Percentiles rank a stretch among this genome's conserved stretches.
phyloP scores from a whole-genome alignment of 2,329 filamentous ascomycete genomes.

The Curvularia hawaiiensis region DNA sequence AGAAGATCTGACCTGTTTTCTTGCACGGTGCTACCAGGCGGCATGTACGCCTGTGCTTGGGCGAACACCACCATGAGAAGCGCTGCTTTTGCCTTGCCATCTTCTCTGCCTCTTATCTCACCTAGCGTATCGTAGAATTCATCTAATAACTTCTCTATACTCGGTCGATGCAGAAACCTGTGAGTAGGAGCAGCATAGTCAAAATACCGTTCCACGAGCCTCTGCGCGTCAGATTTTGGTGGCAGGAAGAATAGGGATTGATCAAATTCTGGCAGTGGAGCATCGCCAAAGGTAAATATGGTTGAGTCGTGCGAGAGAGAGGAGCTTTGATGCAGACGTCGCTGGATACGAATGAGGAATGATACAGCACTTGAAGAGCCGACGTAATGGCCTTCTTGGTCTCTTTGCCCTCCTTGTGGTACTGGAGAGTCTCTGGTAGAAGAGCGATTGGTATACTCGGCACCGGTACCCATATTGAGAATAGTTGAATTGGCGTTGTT shows the following conservation, averaged over 20 bases:
- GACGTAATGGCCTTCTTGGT: slow-evolving; percentile 56
- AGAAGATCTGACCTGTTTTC: slow-evolving; percentile 30
- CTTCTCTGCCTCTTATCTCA: slow-evolving; percentile 48
- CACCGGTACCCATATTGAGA: slow-evolving; percentile 23
- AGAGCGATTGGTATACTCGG: slow-evolving; percentile 22
- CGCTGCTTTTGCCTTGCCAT: slow-evolving; percentile 52
- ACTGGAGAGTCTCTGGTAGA: slow-evolving; percentile 53
- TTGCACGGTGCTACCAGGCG: slow-evolving; percentile 30
- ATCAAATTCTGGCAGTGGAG: slow-evolving; percentile 54
- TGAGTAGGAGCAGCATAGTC: slow-evolving; percentile 66
- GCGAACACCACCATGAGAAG: slow-evolving; percentile 61
- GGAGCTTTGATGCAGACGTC: slow-evolving; percentile 52
- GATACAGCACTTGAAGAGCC: slow-evolving; percentile 56
- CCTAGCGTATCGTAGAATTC: slow-evolving; percentile 55
- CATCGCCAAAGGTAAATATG: slow-evolving; percentile 59
- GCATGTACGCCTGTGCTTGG: slow-evolving; percentile 54
- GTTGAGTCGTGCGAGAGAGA: slow-evolving; percentile 48
- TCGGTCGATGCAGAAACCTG: slow-evolving; percentile 61
- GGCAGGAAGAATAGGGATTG: slow-evolving; percentile 52
- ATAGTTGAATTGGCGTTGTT: slow-evolving; percentile 11
- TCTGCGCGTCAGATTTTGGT: slow-evolving; percentile 49
- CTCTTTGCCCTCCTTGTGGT: slow-evolving; percentile 49
- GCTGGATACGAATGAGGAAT: slow-evolving; percentile 58
- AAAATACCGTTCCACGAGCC: slow-evolving; percentile 61
- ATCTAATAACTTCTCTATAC: slow-evolving; percentile 53